Conservation (phyloP, 169 alveolate species). For the Cryptosporidium xiaoi region DNA sequence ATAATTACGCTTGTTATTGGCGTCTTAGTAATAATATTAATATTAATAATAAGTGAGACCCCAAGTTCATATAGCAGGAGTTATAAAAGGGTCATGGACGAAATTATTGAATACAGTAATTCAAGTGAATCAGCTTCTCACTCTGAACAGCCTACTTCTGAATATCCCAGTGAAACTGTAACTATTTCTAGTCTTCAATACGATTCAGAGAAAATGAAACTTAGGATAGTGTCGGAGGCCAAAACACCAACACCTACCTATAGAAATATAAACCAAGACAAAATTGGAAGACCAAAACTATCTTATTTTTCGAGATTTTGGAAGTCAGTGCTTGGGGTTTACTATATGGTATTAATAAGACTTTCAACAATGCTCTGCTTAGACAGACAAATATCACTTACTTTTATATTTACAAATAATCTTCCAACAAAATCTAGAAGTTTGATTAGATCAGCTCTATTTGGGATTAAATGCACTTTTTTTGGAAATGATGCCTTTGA, state of each 20-base stretch:
- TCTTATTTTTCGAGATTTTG: neutral
- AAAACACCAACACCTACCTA: neutral
- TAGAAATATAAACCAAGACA: neutral
- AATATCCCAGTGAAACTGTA: neutral
- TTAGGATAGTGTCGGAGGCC: neutral
- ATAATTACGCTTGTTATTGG: neutral
- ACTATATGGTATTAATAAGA: neutral
- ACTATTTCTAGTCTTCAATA: neutral
- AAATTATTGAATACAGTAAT: neutral
- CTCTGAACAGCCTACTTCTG: neutral
- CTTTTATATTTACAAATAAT: slow-evolving; percentile 35
- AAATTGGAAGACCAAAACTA: neutral
- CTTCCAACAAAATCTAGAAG: slow-evolving; percentile 37
- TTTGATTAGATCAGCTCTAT: neutral
- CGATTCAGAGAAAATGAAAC: neutral
- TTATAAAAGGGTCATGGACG: neutral
- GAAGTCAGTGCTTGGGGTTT: neutral
- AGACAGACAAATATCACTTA: slow-evolving; percentile 29
- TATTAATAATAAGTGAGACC: slow-evolving; percentile 28
- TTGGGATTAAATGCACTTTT: slow-evolving; percentile 57
- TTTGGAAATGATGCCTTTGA: slow-evolving; percentile 58
- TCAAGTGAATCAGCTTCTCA: neutral
- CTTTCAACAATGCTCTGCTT: slow-evolving; percentile 4
- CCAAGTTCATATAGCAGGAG: slow-evolving; percentile 43
- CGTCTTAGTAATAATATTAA: neutral